Percentiles rank a stretch among this genome's conserved stretches.
Evolutionary conservation across 1,139 yeast species (phyloP).

Genomic region (Kodamaea ohmeri): DNA sequence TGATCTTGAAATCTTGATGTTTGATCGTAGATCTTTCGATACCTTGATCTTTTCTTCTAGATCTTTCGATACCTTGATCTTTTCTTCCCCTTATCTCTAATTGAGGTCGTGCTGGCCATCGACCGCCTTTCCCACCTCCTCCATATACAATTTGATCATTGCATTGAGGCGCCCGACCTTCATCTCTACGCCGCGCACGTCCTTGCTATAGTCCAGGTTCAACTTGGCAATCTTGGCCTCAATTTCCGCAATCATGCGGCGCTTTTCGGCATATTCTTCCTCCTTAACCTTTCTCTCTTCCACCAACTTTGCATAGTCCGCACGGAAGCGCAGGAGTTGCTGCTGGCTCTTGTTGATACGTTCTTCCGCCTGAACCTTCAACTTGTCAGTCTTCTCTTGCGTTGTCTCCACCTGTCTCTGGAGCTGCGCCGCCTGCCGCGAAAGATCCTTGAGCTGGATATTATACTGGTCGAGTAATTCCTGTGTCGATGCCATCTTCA

Average conservation of each 20-base stretch:
- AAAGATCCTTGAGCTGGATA: constrained; percentile 36
- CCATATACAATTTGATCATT: constrained; percentile 48
- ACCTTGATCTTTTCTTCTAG: no score
- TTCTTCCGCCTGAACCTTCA: constrained; percentile 48
- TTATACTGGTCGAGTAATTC: constrained; percentile 45
- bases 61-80: no score
- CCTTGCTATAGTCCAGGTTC: constrained; percentile 48
- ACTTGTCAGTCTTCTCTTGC: constrained; percentile 52
- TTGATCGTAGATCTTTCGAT: no score
- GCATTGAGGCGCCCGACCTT: constrained; percentile 56
- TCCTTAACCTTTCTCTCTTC: constrained; percentile 53
- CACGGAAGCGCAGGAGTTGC: constrained; percentile 44
- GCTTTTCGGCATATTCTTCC: constrained; percentile 48
- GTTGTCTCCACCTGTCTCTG: constrained; percentile 52
- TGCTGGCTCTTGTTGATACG: constrained; percentile 45
- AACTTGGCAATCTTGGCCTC: constrained; percentile 46
- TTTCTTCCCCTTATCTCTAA: no score
- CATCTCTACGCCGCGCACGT: constrained; percentile 50
- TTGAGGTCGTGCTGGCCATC: no score
- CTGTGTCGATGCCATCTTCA: constrained; percentile 39
- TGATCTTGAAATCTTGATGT: no score
- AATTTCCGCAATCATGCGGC: constrained; percentile 45
- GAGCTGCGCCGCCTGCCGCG: constrained; percentile 48
- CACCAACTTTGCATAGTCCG: constrained; percentile 47
- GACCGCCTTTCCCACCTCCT: constrained; percentile 45